Conservation (phyloP, 208 protist genomes). For the Leishmania lainsoni region DNA sequence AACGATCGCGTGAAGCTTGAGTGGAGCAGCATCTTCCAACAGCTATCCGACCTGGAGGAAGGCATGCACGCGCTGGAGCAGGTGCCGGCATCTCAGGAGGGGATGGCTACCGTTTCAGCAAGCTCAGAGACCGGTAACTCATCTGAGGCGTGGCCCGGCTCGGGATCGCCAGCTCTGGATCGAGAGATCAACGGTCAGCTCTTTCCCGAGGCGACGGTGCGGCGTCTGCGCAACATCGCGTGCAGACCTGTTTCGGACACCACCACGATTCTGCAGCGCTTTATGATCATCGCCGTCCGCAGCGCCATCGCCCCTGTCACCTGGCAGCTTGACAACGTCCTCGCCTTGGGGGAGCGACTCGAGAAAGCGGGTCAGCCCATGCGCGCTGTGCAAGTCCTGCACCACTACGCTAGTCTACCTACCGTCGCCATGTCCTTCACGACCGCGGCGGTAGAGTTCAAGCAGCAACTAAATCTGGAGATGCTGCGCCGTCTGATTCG, state of each 20-base stretch:
- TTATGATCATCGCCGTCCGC: conserved; percentile 71
- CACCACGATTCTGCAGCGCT: conserved; percentile 68
- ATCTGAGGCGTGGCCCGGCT: conserved; percentile 4
- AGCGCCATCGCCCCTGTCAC: conserved; percentile 67
- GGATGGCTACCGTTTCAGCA: background rate
- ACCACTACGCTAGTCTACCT: conserved; percentile 46
- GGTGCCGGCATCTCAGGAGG: conserved; percentile 20
- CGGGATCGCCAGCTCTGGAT: conserved; percentile 14
- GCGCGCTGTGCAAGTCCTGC: conserved; percentile 55
- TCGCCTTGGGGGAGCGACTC: conserved; percentile 71
- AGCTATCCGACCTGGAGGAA: conserved; percentile 86
- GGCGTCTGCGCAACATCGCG: conserved; percentile 76
- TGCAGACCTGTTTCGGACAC: conserved; percentile 56
- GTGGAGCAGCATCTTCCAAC: conserved; percentile 76
- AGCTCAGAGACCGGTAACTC: background rate
- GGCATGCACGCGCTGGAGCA: conserved; percentile 79
- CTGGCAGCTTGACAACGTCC: conserved; percentile 82
- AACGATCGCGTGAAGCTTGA: conserved; percentile 76
- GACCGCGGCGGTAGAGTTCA: conserved; percentile 35
- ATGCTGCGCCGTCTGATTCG: conserved; percentile 66
- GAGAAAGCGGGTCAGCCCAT: conserved; percentile 69
- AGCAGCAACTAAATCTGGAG: conserved; percentile 62
- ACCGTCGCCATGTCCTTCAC: conserved; percentile 23
- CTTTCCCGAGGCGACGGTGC: conserved; percentile 57
- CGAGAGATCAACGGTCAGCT: conserved; percentile 30